A percentile compares a stretch with the other conserved stretches of the same genome.
These are phyloP conservation scores for Andrographis paniculata DNA, from an alignment of 305 asterid genomes.

Conservation along the genomic window DNA sequence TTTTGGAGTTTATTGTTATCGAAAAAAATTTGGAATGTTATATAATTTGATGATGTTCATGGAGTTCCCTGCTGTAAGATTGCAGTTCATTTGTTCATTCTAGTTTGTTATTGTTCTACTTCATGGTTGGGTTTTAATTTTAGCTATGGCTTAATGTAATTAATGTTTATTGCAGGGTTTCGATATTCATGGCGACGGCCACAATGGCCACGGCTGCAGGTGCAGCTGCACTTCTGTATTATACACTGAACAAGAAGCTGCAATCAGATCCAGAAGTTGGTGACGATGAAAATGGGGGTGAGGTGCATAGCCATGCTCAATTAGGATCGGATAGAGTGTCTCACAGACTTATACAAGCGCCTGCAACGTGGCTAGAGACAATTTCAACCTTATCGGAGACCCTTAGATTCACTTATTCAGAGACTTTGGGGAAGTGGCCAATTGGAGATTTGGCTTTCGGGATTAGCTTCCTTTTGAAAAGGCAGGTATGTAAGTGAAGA, in stretches of 20 bases:
- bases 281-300: slow-evolving; percentile 53
- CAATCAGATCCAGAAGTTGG: slow-evolving; percentile 32
- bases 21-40: not conserved
- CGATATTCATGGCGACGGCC: slow-evolving; percentile 87
- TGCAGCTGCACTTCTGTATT: slow-evolving; percentile 94
- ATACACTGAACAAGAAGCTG: slow-evolving; percentile 64
- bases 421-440: slow-evolving; percentile 99
- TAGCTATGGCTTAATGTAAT: slow-evolving; percentile 11
- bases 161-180: slow-evolving; percentile 28
- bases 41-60: not conserved
- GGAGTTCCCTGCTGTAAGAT: not conserved
- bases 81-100: not conserved
- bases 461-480: slow-evolving; percentile 77
- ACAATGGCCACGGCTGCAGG: slow-evolving; percentile 99
- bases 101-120: not conserved
- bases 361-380: slow-evolving; percentile 95
- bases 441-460: slow-evolving; percentile 98
- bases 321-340: slow-evolving; percentile 67
- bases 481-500: slow-evolving; percentile 54
- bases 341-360: slow-evolving; percentile 87
- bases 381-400: slow-evolving; percentile 92
- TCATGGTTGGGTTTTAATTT: not conserved
- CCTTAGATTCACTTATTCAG: slow-evolving; percentile 88
- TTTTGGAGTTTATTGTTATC: not conserved
- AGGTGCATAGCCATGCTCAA: slow-evolving; percentile 35